These are phyloP conservation scores for Smittium culicis DNA, from an alignment of 371 early-diverging fungal species.

Conservation along the genomic window DNA sequence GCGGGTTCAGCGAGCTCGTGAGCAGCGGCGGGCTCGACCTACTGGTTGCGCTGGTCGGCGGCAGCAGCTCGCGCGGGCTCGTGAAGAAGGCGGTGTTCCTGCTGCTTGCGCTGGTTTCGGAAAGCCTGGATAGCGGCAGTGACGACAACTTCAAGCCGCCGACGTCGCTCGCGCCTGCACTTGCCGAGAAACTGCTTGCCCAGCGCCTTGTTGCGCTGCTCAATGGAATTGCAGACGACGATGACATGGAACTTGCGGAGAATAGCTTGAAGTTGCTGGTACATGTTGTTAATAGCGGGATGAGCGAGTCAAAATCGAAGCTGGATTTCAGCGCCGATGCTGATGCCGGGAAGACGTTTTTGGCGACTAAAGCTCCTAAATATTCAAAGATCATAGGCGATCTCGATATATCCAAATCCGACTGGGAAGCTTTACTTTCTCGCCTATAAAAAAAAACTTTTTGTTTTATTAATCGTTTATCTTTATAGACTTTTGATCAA, in stretches of 20 bases:
- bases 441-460: no score
- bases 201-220: neutral
- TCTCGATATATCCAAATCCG: no score
- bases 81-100: slow-evolving; percentile 1
- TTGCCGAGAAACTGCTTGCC: neutral
- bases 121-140: neutral
- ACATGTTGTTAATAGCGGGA: neutral
- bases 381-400: no score
- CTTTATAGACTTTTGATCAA: no score
- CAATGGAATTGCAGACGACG: neutral
- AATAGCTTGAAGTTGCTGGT: neutral
- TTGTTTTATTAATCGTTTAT: no score
- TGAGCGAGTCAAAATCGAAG: no score
- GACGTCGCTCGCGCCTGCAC: neutral
- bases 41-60: slow-evolving; percentile 35
- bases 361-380: no score
- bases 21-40: slow-evolving; percentile 37
- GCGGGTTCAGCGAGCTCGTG: slow-evolving; percentile 44
- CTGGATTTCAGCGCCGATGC: no score
- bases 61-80: neutral
- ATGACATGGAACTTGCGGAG: neutral
- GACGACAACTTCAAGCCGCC: neutral
- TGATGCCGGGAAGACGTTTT: no score
- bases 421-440: no score
- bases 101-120: neutral